Evolutionary conservation across 2,329 filamentous ascomycete genomes (phyloP), one percentile per base, ranked within the genome.

Genomic region (Xylaria sp.): DNA sequence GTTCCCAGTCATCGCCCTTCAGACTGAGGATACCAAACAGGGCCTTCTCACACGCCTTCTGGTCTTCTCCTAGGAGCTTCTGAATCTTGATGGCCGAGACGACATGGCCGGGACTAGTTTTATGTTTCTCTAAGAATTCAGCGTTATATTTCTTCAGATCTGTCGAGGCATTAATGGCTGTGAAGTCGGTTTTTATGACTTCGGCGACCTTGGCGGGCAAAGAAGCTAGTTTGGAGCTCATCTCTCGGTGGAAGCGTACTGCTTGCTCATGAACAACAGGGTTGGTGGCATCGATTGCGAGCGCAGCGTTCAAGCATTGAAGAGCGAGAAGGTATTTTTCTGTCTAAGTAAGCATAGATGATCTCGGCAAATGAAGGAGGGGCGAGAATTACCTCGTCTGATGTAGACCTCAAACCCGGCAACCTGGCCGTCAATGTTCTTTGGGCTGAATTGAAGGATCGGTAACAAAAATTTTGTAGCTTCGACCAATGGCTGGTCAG

Each of bases 381-480:
- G 18, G 48, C 13, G 12, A 25, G 12, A 83, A 90, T 86, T 88
- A 97, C 94, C 90, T 84, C 91, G 88, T 77, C 94, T 88, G 69
- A 97, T 85, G 78, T 93, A 94, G 20, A 99, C 91, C 82, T 98
- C 94, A 76, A 98, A 98, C 5, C 94, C 96, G 62, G 91, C 89
- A 73, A 91, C 87, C 81, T 99, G 96, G 25, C 89, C 92, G 70
- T 96, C 90, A 57, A 97, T 88, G 78, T 90, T 92, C 83, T 92
- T 89, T 1, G 94, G 91, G 76, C 90, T 94, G 77, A 91, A 91
- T 79, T 97, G 91, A 69, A 99, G 86, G 75, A 99, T 84, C 2
- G 93, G 94, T 18, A 82, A 85, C 66, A 99, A 81, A 79, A 96
- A 97, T 80, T 95, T 97, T 85, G 94, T 92, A 2, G 94, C 94